A percentile compares a stretch with the other conserved stretches of the same genome.
These are phyloP conservation scores for Canariomyces notabilis DNA, from an alignment of 2,329 filamentous ascomycete species.

Conservation along the genomic window DNA sequence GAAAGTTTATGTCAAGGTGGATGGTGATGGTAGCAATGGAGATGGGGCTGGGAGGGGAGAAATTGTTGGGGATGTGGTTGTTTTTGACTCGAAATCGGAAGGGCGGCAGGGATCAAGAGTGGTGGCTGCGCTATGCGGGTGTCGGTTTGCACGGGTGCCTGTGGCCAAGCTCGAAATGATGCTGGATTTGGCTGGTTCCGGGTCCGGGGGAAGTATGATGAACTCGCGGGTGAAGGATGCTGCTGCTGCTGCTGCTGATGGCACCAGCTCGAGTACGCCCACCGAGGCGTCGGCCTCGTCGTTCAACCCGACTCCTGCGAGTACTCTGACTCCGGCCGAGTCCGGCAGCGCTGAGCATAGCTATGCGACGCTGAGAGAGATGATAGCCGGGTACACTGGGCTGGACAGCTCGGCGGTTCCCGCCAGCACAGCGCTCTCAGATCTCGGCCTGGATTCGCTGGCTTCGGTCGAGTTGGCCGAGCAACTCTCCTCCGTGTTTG, in stretches of 20 bases:
- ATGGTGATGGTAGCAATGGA: neutral
- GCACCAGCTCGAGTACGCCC: neutral
- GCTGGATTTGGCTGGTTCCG: neutral
- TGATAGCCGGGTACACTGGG: neutral
- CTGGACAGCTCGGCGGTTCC: neutral
- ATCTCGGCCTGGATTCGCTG: conserved; percentile 2
- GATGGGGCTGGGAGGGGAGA: neutral
- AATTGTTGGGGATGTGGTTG: conserved; percentile 3
- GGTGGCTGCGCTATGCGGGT: neutral
- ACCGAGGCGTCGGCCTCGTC: neutral
- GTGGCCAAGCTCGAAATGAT: neutral
- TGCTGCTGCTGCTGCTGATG: too few relatives aligned
- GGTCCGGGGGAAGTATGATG: too few relatives aligned
- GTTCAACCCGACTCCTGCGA: neutral
- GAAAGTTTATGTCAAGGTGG: neutral
- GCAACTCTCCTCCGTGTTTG: neutral
- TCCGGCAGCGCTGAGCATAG: neutral
- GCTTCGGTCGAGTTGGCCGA: conserved; percentile 1
- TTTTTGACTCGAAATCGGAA: too few relatives aligned
- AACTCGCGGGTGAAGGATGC: too few relatives aligned
- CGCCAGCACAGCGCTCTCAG: neutral
- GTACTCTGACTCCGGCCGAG: neutral
- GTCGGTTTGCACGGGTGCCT: neutral
- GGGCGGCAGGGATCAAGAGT: neutral
- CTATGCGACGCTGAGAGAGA: neutral